These are phyloP conservation scores for Neurospora tetrasperma DNA, from an alignment of 495 filamentous ascomycete genomes.

Conservation along the genomic window DNA sequence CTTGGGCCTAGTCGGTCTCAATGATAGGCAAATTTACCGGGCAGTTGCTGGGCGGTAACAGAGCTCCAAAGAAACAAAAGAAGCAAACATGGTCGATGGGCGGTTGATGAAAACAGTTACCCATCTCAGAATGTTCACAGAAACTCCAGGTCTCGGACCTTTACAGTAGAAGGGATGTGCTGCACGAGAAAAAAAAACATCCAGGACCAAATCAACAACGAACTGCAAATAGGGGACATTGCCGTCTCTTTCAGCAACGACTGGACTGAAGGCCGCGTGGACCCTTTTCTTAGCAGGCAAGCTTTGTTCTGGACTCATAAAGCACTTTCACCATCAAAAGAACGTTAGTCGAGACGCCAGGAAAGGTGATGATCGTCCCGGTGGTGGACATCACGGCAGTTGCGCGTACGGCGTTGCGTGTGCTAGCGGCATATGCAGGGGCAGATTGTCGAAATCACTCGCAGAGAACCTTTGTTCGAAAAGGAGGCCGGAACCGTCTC, in stretches of 20 bases:
- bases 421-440: neutral
- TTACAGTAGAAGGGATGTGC: neutral
- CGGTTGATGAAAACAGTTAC: neutral
- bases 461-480: neutral
- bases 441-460: neutral
- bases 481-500: neutral
- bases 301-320: neutral
- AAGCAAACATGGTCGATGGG: neutral
- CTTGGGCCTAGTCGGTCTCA: neutral
- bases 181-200: neutral
- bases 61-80: neutral
- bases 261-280: neutral
- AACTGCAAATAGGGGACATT: neutral
- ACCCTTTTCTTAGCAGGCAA: neutral
- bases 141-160: neutral
- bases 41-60: neutral
- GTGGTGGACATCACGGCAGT: neutral
- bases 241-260: neutral
- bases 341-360: neutral
- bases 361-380: neutral
- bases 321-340: neutral
- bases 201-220: neutral
- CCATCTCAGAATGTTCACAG: neutral
- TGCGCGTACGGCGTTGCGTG: neutral
- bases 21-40: neutral